Conservation (phyloP, 352 stramenopile genomes). For the Bremia lactucae region DNA sequence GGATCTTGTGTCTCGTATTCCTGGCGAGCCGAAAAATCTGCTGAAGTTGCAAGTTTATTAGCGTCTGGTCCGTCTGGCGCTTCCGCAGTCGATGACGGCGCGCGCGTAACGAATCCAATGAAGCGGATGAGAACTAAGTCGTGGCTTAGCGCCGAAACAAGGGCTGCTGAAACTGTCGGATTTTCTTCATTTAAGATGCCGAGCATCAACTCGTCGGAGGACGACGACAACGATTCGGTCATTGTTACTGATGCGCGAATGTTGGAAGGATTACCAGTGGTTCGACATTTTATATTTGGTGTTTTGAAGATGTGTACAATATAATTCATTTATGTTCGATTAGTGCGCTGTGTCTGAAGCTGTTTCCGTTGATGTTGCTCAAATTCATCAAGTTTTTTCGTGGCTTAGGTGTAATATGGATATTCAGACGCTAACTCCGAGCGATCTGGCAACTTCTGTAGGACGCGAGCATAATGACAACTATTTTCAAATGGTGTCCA, state of each 20-base stretch:
- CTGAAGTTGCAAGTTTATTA: slow-evolving; percentile 13
- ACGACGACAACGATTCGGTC: slow-evolving; percentile 10
- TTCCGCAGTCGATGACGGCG: slow-evolving; percentile 16
- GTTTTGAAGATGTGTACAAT: slow-evolving; percentile 3
- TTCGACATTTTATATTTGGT: slow-evolving; percentile 5
- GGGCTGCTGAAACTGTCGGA: slow-evolving; percentile 33
- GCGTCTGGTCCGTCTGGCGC: slow-evolving; percentile 35
- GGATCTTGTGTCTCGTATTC: slow-evolving; percentile 24
- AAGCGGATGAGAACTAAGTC: slow-evolving; percentile 54
- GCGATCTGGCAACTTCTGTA: slow-evolving; percentile 36
- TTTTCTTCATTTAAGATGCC: slow-evolving; percentile 45
- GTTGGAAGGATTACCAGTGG: slow-evolving; percentile 5
- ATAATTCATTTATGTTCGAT: slow-evolving; percentile 1
- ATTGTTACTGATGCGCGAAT: slow-evolving; percentile 5
- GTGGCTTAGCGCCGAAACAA: slow-evolving; percentile 53
- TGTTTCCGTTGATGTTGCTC: slow-evolving; percentile 35
- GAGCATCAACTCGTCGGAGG: slow-evolving; percentile 28
- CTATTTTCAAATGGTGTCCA: slow-evolving; percentile 44
- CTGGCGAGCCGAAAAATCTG: slow-evolving; percentile 3
- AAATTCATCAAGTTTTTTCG: slow-evolving; percentile 38
- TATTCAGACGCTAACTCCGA: slow-evolving; percentile 17
- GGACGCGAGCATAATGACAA: slow-evolving; percentile 55
- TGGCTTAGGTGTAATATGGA: slow-evolving; percentile 33
- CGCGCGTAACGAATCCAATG: slow-evolving; percentile 48
- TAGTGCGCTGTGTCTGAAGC: slow-evolving; percentile 9